Conservation (phyloP, 2,329 filamentous ascomycete genomes). For the Fusarium paranaense region DNA sequence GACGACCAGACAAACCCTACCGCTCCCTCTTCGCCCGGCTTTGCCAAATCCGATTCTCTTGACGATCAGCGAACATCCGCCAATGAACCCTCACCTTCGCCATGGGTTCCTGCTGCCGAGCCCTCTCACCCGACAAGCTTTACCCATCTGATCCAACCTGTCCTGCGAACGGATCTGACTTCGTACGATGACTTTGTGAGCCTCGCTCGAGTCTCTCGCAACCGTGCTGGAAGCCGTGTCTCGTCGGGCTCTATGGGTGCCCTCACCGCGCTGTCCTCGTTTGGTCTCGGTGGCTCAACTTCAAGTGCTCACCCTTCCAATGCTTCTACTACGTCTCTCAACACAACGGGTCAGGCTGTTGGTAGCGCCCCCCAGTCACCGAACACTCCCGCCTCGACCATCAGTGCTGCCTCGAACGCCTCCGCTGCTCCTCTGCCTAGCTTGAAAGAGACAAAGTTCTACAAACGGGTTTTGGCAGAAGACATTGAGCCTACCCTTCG, state of each 20-base stretch:
- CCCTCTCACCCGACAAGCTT: conserved; percentile 75
- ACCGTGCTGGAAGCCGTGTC: conserved; percentile 70
- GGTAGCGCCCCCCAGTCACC: conserved; percentile 69
- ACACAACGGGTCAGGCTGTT: conserved; percentile 59
- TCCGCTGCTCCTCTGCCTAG: conserved; percentile 60
- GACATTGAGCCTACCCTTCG: conserved; percentile 95
- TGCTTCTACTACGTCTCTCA: conserved; percentile 70
- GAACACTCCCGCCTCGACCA: conserved; percentile 65
- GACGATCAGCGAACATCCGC: conserved; percentile 55
- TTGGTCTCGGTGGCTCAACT: conserved; percentile 59
- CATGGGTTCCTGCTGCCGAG: conserved; percentile 52
- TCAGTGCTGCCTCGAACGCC: conserved; percentile 58
- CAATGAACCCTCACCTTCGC: conserved; percentile 51
- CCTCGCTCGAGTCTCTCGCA: conserved; percentile 76
- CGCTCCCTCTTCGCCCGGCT: conserved; percentile 83
- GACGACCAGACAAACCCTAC: conserved; percentile 80
- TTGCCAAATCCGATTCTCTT: conserved; percentile 74
- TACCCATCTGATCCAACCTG: conserved; percentile 82
- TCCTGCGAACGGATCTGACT: conserved; percentile 83
- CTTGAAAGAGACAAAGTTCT: conserved; percentile 92
- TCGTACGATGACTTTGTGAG: conserved; percentile 88
- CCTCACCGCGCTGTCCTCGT: conserved; percentile 55
- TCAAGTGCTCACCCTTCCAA: conserved; percentile 65
- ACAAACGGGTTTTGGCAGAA: conserved; percentile 87
- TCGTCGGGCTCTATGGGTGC: conserved; percentile 76